Percentiles rank a stretch among this genome's conserved stretches.
phyloP scores from a whole-genome alignment of 192 early-diverging fungal genomes.

The Jimgerdemannia flammicorona region DNA sequence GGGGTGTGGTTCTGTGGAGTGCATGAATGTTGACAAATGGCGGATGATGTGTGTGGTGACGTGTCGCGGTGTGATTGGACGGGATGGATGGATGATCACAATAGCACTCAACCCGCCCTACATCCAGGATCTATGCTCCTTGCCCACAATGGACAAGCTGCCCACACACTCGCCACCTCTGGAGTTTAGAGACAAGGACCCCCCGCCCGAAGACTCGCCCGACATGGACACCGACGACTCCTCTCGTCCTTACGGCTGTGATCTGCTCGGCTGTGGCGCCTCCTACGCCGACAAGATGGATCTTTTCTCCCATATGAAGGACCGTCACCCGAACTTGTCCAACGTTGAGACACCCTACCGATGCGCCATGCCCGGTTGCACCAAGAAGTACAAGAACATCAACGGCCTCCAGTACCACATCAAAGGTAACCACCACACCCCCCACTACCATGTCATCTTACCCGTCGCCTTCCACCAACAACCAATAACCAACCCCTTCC shows the following conservation, averaged over 20 bases:
- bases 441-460: constrained; percentile 25
- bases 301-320: background rate
- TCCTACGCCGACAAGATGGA: background rate
- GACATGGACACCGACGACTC: background rate
- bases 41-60: too few relatives aligned
- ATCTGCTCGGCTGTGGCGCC: background rate
- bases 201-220: background rate
- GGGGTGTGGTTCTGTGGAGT: too few relatives aligned
- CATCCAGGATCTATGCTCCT: too few relatives aligned
- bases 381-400: constrained; percentile 77
- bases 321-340: background rate
- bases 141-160: too few relatives aligned
- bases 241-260: background rate
- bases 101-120: too few relatives aligned
- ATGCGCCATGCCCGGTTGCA: constrained; percentile 63
- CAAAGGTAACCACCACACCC: constrained; percentile 54
- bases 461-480: background rate
- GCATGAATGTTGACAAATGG: too few relatives aligned
- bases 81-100: too few relatives aligned
- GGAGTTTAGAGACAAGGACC: too few relatives aligned
- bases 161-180: too few relatives aligned
- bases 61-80: too few relatives aligned
- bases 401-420: constrained; percentile 80
- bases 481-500: background rate
- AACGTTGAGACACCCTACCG: constrained; percentile 52